Percentiles rank a stretch among this genome's conserved stretches.
Conservation (phyloP, 2,329 filamentous ascomycete species). For the Exophiala sideris region DNA sequence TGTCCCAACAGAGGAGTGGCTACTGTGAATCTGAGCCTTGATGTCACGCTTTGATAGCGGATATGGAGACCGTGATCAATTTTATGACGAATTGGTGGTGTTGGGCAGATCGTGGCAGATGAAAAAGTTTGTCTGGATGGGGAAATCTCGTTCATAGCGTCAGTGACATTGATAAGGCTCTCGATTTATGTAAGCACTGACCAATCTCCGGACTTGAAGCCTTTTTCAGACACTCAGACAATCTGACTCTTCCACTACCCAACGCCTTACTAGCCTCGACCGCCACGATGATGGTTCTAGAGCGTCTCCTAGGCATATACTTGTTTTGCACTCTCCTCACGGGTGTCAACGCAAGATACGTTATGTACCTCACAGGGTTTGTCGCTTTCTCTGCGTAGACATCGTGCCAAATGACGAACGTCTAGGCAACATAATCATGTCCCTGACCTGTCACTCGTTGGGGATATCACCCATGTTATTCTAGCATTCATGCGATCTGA, state of each 20-base stretch:
- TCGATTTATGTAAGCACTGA: too few relatives aligned
- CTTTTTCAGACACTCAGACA: too few relatives aligned
- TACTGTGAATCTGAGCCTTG: neutral
- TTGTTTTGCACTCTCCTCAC: neutral
- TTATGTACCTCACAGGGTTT: constrained; percentile 30
- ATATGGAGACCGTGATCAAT: neutral
- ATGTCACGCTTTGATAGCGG: neutral
- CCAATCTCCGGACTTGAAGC: too few relatives aligned
- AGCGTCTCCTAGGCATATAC: too few relatives aligned
- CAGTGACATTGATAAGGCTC: too few relatives aligned
- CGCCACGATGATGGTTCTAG: too few relatives aligned
- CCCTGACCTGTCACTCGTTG: constrained; percentile 33
- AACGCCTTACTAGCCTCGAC: too few relatives aligned
- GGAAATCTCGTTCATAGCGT: too few relatives aligned
- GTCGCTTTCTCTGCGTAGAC: neutral
- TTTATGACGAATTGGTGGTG: neutral
- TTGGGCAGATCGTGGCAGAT: neutral
- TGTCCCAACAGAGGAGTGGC: neutral
- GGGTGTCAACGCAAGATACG: constrained; percentile 11
- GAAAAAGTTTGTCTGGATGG: neutral
- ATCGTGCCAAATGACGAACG: constrained; percentile 4
- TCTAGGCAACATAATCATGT: constrained; percentile 35
- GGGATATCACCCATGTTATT: constrained; percentile 55
- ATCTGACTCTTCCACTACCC: too few relatives aligned
- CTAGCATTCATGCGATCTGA: constrained; percentile 58